These are phyloP conservation scores for Cystobasidium ongulense DNA, from an alignment of 768 basidiomycete genomes.

Conservation along the genomic window DNA sequence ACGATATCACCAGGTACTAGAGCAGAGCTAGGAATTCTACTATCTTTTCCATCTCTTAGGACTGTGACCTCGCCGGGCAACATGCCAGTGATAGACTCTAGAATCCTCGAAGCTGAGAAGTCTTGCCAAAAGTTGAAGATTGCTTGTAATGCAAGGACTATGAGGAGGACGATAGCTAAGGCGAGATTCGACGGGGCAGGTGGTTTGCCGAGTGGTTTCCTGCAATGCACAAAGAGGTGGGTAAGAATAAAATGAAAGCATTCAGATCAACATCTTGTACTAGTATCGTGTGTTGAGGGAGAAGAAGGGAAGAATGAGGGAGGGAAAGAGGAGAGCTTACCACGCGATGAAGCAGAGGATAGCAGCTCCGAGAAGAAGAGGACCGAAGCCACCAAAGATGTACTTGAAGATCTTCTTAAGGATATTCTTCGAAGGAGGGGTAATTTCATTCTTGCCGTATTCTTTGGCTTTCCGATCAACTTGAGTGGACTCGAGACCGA, in stretches of 20 bases:
- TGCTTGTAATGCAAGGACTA: slow-evolving; percentile 44
- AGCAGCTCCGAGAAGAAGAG: slow-evolving; percentile 54
- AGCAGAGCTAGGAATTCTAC: background rate
- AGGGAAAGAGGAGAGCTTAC: slow-evolving; percentile 31
- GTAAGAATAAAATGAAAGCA: slow-evolving; percentile 21
- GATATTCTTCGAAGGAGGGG: slow-evolving; percentile 50
- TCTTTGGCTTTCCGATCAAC: slow-evolving; percentile 50
- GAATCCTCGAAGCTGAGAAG: slow-evolving; percentile 55
- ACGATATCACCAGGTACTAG: slow-evolving; percentile 29
- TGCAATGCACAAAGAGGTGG: slow-evolving; percentile 35
- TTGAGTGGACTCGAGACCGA: slow-evolving; percentile 53
- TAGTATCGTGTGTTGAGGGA: background rate
- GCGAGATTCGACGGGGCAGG: slow-evolving; percentile 56
- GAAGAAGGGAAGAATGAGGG: background rate
- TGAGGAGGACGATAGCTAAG: slow-evolving; percentile 55
- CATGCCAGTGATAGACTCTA: slow-evolving; percentile 53
- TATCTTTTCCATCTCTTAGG: slow-evolving; percentile 40
- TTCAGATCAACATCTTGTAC: background rate
- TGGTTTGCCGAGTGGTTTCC: slow-evolving; percentile 58
- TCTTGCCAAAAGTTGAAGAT: slow-evolving; percentile 46
- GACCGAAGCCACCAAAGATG: slow-evolving; percentile 57
- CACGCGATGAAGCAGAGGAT: slow-evolving; percentile 56
- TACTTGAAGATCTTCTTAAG: slow-evolving; percentile 53
- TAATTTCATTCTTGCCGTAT: slow-evolving; percentile 53
- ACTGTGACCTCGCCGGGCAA: slow-evolving; percentile 44